Conservation (phyloP, 306 rosid genomes). For the Cyamopsis tetragonoloba region DNA sequence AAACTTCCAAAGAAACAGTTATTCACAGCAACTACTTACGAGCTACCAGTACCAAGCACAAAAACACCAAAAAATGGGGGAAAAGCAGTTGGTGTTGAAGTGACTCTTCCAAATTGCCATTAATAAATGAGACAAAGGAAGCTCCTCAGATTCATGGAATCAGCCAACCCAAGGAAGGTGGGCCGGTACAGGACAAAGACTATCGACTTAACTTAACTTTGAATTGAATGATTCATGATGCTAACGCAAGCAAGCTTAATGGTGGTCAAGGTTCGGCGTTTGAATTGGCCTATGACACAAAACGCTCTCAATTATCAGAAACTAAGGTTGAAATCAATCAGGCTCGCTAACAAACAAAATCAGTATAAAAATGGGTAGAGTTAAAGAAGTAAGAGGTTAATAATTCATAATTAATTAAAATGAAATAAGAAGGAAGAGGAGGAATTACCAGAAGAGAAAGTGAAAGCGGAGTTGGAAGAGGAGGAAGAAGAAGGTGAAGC, state of each 20-base stretch:
- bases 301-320: neutral
- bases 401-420: no score
- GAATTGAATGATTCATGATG: no score
- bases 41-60: neutral
- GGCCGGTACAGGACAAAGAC: neutral
- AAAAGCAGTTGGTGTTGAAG: neutral
- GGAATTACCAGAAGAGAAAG: constrained; percentile 27
- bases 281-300: neutral
- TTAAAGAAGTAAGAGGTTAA: neutral
- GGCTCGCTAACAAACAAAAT: neutral
- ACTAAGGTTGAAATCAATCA: neutral
- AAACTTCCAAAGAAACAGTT: neutral
- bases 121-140: neutral
- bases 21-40: neutral
- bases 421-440: neutral
- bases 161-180: neutral
- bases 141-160: no score
- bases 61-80: neutral
- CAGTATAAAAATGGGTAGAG: neutral
- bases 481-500: constrained; percentile 26
- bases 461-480: constrained; percentile 8
- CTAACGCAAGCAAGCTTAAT: no score
- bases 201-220: no score
- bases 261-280: neutral
- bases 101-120: neutral